Evolutionary conservation across 192 early-diverging fungal genomes (phyloP).

Genomic region (Rhizophagus sp.): DNA sequence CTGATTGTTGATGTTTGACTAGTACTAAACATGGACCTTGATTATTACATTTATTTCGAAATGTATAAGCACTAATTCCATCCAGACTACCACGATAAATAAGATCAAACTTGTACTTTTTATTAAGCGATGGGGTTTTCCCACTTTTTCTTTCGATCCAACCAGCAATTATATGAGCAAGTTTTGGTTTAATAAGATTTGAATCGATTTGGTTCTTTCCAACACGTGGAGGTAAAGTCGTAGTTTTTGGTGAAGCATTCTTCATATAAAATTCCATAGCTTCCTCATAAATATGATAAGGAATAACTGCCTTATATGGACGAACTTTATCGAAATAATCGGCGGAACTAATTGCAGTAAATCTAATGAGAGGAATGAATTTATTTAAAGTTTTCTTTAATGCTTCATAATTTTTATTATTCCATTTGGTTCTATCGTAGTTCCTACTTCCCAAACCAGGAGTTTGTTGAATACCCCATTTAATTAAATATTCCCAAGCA

Average conservation of each 20-base stretch:
- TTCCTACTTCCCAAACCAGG: background rate
- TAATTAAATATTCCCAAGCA: background rate
- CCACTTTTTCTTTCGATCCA: constrained; percentile 4
- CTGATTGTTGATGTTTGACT: too few relatives aligned
- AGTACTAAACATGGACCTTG: too few relatives aligned
- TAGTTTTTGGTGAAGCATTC: background rate
- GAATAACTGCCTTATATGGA: constrained; percentile 3
- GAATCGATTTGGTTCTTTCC: background rate
- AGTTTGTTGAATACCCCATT: too few relatives aligned
- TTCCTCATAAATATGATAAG: background rate
- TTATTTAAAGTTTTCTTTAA: background rate
- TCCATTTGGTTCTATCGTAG: constrained; percentile 1
- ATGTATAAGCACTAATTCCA: background rate
- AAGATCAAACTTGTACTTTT: constrained; percentile 10
- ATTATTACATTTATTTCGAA: too few relatives aligned
- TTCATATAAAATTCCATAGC: background rate
- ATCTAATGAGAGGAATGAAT: constrained; percentile 12
- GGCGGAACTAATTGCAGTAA: background rate
- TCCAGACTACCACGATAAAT: background rate
- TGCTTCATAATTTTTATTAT: background rate
- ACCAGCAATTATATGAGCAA: background rate
- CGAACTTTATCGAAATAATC: background rate
- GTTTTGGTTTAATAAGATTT: background rate
- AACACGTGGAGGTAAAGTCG: background rate
- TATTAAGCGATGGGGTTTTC: background rate